Percentiles rank a stretch among this genome's conserved stretches.
phyloP scores from a whole-genome alignment of 495 filamentous ascomycete genomes.

The Aspergillus baeticus region DNA sequence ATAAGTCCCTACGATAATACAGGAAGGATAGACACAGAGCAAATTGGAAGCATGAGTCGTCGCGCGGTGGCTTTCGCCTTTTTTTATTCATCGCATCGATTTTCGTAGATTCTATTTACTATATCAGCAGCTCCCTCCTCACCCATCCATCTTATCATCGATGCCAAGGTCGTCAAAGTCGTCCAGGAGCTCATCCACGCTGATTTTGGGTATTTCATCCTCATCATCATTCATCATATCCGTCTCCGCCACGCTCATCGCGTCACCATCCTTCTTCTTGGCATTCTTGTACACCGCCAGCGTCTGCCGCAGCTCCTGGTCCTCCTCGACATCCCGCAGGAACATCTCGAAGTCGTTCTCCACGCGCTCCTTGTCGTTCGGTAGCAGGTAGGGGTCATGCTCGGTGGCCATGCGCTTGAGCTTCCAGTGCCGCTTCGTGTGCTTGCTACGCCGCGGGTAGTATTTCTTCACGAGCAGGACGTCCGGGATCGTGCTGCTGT shows the following conservation, averaged over 20 bases:
- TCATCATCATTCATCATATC: conserved; percentile 67
- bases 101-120: neutral
- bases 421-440: conserved; percentile 83
- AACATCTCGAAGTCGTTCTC: conserved; percentile 97
- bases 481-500: conserved; percentile 78
- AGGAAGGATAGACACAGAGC: too few species aligned
- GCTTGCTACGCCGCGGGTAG: conserved; percentile 85
- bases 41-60: too few species aligned
- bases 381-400: conserved; percentile 56
- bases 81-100: too few species aligned
- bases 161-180: conserved; percentile 83
- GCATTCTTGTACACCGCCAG: conserved; percentile 83
- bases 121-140: conserved; percentile 1
- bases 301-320: conserved; percentile 79
- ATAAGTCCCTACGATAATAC: too few species aligned
- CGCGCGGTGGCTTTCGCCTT: too few species aligned
- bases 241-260: conserved; percentile 29
- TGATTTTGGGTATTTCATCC: conserved; percentile 71
- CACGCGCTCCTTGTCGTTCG: conserved; percentile 66
- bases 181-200: conserved; percentile 82
- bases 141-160: conserved; percentile 39
- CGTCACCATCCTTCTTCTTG: conserved; percentile 37
- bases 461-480: conserved; percentile 95
- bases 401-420: conserved; percentile 91
- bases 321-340: conserved; percentile 93